Evolutionary conservation across 1,284 basidiomycete species (phyloP).

Genomic region (Farysia itapuensis): DNA sequence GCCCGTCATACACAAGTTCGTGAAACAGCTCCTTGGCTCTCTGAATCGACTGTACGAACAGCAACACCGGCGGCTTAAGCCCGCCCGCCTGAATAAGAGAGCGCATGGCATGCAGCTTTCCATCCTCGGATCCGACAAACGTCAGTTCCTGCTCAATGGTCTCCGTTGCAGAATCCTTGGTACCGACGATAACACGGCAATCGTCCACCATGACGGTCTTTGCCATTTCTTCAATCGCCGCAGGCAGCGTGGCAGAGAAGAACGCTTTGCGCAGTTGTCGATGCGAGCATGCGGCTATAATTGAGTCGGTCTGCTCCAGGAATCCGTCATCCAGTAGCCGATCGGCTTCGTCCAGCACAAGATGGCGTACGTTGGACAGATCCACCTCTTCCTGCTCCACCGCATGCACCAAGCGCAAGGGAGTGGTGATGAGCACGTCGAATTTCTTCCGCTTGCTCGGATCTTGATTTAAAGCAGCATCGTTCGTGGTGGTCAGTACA

Average conservation of each 20-base stretch:
- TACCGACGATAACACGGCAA: conserved; percentile 50
- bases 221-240: conserved; percentile 81
- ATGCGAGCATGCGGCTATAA: conserved; percentile 78
- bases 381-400: conserved; percentile 51
- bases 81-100: conserved; percentile 74
- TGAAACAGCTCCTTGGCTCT: conserved; percentile 86
- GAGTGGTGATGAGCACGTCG: conserved; percentile 56
- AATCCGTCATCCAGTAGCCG: conserved; percentile 82
- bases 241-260: conserved; percentile 91
- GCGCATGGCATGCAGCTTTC: conserved; percentile 83
- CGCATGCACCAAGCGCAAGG: conserved; percentile 53
- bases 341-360: conserved; percentile 57
- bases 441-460: conserved; percentile 35
- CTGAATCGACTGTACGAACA: conserved; percentile 91
- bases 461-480: conserved; percentile 17
- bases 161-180: conserved; percentile 75
- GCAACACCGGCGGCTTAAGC: conserved; percentile 82
- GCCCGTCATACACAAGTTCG: conserved; percentile 79
- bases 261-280: conserved; percentile 78
- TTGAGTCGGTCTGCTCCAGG: conserved; percentile 81
- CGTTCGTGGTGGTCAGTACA: conserved; percentile 43
- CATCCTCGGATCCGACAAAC: conserved; percentile 88
- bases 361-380: conserved; percentile 39
- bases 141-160: conserved; percentile 82
- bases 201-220: conserved; percentile 71